Conservation (phyloP, 345 rosid species). For the Bruguiera gymnorhiza region DNA sequence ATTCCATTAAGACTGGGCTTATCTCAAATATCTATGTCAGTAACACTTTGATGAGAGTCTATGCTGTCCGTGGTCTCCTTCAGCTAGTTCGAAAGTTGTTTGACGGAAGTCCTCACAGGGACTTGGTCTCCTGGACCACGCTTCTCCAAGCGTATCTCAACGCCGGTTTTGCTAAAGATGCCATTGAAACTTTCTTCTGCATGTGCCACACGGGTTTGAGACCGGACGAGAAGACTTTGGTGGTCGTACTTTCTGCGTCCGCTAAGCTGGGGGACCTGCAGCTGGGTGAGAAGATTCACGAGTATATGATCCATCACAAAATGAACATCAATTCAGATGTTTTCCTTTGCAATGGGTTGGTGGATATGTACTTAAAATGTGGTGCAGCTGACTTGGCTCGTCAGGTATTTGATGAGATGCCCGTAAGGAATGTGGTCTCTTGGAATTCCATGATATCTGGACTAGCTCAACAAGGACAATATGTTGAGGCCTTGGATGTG, state of each 20-base stretch:
- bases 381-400: conserved; percentile 29
- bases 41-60: conserved; percentile 46
- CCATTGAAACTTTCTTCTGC: conserved; percentile 30
- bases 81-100: conserved; percentile 34
- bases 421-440: conserved; percentile 43
- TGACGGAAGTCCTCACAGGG: conserved; percentile 31
- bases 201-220: conserved; percentile 30
- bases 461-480: conserved; percentile 43
- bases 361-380: conserved; percentile 50
- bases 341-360: conserved; percentile 43
- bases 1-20: conserved; percentile 34
- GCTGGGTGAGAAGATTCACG: conserved; percentile 37
- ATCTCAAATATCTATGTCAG: conserved; percentile 35
- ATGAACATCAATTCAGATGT: conserved; percentile 37
- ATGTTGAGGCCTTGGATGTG: conserved; percentile 36
- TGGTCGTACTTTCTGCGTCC: conserved; percentile 48
- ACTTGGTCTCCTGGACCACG: conserved; percentile 51
- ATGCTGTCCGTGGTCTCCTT: conserved; percentile 36
- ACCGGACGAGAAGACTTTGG: conserved; percentile 41
- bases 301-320: conserved; percentile 20
- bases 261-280: conserved; percentile 43
- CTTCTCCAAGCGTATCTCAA: conserved; percentile 49
- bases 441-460: conserved; percentile 59
- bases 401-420: conserved; percentile 39
- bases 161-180: conserved; percentile 31